These are phyloP conservation scores for Monotropa hypopitys DNA, from an alignment of 179 eudicot genomes.

Conservation along the genomic window DNA sequence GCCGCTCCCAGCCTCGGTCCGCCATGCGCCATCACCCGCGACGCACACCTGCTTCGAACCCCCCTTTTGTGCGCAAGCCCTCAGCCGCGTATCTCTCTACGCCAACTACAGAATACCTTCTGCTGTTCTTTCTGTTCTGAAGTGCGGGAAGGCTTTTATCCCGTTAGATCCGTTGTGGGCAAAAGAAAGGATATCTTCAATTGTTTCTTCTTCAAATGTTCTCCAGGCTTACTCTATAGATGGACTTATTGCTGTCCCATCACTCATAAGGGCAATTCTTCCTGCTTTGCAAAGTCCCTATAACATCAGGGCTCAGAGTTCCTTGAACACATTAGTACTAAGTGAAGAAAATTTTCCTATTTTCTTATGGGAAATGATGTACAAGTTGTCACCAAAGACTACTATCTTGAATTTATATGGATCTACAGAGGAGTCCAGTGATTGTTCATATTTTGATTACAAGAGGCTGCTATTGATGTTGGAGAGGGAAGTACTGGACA, in stretches of 20 bases:
- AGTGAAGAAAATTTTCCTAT: constrained; percentile 74
- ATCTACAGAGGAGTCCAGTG: constrained; percentile 94
- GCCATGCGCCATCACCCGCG: too few relatives aligned
- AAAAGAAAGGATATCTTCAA: constrained; percentile 41
- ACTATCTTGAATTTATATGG: constrained; percentile 84
- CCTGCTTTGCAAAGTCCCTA: constrained; percentile 39
- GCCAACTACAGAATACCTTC: too few relatives aligned
- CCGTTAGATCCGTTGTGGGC: constrained; percentile 87
- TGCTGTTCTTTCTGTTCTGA: constrained; percentile 60
- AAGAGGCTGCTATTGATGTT: constrained; percentile 37
- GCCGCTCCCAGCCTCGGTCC: too few relatives aligned
- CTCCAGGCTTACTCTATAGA: constrained; percentile 52
- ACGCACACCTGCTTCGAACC: too few relatives aligned
- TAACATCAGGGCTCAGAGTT: constrained; percentile 18
- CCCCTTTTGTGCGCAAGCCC: too few relatives aligned
- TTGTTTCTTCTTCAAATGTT: constrained; percentile 52
- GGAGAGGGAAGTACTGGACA: constrained; percentile 40
- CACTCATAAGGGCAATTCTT: constrained; percentile 58
- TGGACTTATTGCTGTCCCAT: constrained; percentile 75
- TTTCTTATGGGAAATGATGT: constrained; percentile 47
- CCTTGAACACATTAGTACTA: constrained; percentile 52
- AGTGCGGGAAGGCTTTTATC: constrained; percentile 68
- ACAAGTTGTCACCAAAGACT: constrained; percentile 46
- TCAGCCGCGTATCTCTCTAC: too few relatives aligned
- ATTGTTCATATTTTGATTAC: constrained; percentile 88